Evolutionary conservation across 331 rosid genomes (phyloP).

Genomic region (Cydonia oblonga): DNA sequence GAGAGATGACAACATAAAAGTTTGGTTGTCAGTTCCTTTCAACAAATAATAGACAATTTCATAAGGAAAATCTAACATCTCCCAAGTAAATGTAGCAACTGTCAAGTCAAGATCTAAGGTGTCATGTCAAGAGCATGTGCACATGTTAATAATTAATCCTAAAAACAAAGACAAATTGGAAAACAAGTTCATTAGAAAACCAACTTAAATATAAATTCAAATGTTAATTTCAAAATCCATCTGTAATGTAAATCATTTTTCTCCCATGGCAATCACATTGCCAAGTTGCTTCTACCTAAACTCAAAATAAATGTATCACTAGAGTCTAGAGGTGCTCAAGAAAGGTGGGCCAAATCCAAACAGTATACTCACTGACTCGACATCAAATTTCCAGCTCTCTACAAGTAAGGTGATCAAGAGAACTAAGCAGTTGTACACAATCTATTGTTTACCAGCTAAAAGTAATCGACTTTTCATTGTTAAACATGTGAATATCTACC

Average conservation of each 20-base stretch:
- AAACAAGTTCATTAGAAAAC: not conserved
- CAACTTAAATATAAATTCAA: not conserved
- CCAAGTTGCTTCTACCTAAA: not conserved
- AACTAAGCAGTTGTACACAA: not conserved
- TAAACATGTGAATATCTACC: not conserved
- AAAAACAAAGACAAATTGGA: not conserved
- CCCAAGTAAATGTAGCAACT: not conserved
- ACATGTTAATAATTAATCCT: not conserved
- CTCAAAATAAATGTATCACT: not conserved
- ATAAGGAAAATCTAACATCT: not conserved
- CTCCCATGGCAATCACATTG: not conserved
- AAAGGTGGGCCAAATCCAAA: not conserved
- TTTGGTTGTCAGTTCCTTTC: not conserved
- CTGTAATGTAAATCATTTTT: not conserved
- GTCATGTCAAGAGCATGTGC: not conserved
- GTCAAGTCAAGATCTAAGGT: not conserved
- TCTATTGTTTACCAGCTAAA: not conserved
- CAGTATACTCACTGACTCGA: not conserved
- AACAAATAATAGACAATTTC: not conserved
- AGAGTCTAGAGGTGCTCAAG: not conserved
- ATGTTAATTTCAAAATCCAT: not conserved
- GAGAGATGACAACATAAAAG: slow-evolving; percentile 5
- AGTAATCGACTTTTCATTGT: not conserved
- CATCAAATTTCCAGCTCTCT: slow-evolving; percentile 3
- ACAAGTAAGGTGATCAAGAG: not conserved